phyloP scores from a whole-genome alignment of 2,329 filamentous ascomycete species.

The Fusarium praegraminearum region DNA sequence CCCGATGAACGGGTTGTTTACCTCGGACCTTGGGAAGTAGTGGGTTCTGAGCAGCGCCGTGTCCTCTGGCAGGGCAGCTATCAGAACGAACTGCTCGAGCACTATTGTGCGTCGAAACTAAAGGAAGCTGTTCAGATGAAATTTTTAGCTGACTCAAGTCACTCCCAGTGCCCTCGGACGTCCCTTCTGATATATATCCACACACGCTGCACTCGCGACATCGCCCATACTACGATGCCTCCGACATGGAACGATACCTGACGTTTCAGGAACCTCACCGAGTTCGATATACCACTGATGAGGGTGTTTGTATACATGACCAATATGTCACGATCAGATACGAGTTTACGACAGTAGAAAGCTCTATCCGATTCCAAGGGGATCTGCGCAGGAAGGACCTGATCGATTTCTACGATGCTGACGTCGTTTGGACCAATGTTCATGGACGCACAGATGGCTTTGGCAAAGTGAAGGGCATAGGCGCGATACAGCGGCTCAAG shows the following conservation, averaged over 20 bases:
- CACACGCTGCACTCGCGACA: slow-evolving; percentile 64
- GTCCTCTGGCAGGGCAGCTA: slow-evolving; percentile 67
- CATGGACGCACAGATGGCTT: slow-evolving; percentile 63
- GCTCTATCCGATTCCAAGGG: slow-evolving; percentile 62
- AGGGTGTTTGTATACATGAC: slow-evolving; percentile 62
- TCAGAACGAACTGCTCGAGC: slow-evolving; percentile 63
- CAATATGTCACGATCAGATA: slow-evolving; percentile 62
- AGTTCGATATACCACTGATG: slow-evolving; percentile 61
- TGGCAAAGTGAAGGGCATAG: slow-evolving; percentile 63
- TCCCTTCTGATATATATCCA: slow-evolving; percentile 60
- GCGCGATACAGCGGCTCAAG: slow-evolving; percentile 65
- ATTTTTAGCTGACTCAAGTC: slow-evolving; percentile 15
- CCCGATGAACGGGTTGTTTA: slow-evolving; percentile 63
- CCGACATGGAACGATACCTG: slow-evolving; percentile 63
- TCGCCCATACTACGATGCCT: slow-evolving; percentile 62
- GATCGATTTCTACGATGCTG: slow-evolving; percentile 64
- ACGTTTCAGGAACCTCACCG: slow-evolving; percentile 62
- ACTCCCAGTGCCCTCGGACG: slow-evolving; percentile 59
- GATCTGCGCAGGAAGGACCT: slow-evolving; percentile 62
- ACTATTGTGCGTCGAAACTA: slow-evolving; percentile 57
- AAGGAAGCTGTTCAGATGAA: slow-evolving; percentile 1
- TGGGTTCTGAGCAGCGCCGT: slow-evolving; percentile 61
- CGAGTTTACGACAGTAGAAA: slow-evolving; percentile 63
- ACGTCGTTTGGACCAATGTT: slow-evolving; percentile 65
- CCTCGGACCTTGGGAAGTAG: slow-evolving; percentile 65